These are phyloP conservation scores for Alternaria gaisen DNA, from an alignment of 2,329 filamentous ascomycete species.

Conservation along the genomic window DNA sequence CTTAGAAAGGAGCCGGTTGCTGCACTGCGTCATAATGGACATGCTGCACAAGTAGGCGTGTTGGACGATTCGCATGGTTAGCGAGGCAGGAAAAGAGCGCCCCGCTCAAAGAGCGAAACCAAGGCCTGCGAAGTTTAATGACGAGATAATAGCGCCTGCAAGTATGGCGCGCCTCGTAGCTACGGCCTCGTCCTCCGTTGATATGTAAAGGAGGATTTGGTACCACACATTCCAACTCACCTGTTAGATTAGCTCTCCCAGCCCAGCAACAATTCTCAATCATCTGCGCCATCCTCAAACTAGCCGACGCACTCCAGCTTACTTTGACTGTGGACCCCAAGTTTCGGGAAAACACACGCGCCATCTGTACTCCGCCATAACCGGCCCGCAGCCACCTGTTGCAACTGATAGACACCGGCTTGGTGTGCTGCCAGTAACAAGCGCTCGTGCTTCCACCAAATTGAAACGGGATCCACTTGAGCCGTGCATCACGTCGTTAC, in stretches of 20 bases:
- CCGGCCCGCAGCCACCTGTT: slow-evolving; percentile 40
- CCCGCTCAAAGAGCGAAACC: slow-evolving; percentile 21
- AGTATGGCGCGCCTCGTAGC: slow-evolving; percentile 7
- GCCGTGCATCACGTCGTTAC: slow-evolving; percentile 26
- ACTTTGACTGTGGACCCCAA: slow-evolving; percentile 34
- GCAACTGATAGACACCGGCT: slow-evolving; percentile 31
- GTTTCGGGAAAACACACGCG: slow-evolving; percentile 23
- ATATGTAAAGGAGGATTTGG: slow-evolving; percentile 13
- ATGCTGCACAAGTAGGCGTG: slow-evolving; percentile 15
- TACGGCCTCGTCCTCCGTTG: not conserved
- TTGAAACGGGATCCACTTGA: slow-evolving; percentile 40
- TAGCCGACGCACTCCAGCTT: slow-evolving; percentile 32
- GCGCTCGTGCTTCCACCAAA: slow-evolving; percentile 27
- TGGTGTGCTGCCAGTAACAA: slow-evolving; percentile 28
- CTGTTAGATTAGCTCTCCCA: slow-evolving; percentile 18
- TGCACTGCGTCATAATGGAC: slow-evolving; percentile 29
- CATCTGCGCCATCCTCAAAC: slow-evolving; percentile 10
- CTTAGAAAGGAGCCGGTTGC: slow-evolving; percentile 12
- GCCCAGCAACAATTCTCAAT: slow-evolving; percentile 7
- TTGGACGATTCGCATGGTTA: slow-evolving; percentile 20
- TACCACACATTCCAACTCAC: slow-evolving; percentile 14
- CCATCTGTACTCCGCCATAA: slow-evolving; percentile 30
- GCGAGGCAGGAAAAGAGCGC: slow-evolving; percentile 11
- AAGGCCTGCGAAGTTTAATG: slow-evolving; percentile 28
- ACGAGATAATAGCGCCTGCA: slow-evolving; percentile 27